phyloP scores from a whole-genome alignment of 1,284 basidiomycete species.

The Irpex sp. region DNA sequence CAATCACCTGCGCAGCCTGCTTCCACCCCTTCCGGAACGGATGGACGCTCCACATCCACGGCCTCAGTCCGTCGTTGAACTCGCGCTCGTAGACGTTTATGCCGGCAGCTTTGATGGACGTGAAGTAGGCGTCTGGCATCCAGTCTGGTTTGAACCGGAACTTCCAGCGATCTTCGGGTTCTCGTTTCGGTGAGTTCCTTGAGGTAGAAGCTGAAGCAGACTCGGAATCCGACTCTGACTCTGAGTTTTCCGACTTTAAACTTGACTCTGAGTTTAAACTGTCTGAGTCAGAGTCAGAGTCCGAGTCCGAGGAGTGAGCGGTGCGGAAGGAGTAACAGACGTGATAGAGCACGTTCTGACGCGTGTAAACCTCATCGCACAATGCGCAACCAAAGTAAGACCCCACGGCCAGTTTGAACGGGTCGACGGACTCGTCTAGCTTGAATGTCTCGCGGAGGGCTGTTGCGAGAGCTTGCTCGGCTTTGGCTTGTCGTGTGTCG shows the following conservation, averaged over 20 bases:
- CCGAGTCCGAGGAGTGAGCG: no score
- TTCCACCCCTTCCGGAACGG: not conserved
- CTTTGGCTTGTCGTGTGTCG: not conserved
- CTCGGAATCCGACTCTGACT: no score
- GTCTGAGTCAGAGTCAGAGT: no score
- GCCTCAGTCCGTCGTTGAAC: not conserved
- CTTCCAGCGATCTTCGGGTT: not conserved
- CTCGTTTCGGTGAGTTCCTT: no score
- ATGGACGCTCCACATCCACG: not conserved
- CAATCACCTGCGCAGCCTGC: not conserved
- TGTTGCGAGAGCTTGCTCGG: not conserved
- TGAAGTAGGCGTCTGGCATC: not conserved
- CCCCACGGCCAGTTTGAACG: not conserved
- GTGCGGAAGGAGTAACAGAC: not conserved
- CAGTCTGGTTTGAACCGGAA: not conserved
- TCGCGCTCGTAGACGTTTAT: not conserved
- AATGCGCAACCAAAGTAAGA: not conserved
- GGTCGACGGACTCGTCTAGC: not conserved
- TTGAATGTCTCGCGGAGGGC: not conserved
- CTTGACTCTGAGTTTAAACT: no score
- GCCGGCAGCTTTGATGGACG: not conserved
- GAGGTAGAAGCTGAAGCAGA: no score
- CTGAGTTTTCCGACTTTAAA: no score
- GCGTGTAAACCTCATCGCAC: not conserved
- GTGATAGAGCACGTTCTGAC: not conserved